Conservation (phyloP, 1,284 basidiomycete species). For the Leccinum griseonigrum region DNA sequence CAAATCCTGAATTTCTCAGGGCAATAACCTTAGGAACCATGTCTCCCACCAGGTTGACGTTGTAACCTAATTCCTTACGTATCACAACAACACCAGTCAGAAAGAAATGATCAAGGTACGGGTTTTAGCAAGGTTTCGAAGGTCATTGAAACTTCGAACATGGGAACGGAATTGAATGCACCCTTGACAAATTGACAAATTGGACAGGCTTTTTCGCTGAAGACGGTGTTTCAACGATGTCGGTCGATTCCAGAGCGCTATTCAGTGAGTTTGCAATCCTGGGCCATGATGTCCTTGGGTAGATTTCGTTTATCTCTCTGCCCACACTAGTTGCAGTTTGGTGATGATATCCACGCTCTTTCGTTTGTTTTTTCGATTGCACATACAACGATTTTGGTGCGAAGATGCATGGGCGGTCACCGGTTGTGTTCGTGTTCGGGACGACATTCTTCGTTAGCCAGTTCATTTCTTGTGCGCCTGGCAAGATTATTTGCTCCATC, state of each 20-base stretch:
- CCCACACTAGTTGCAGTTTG: background rate
- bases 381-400: background rate
- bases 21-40: too few species aligned
- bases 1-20: too few species aligned
- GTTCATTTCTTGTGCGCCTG: background rate
- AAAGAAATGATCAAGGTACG: too few species aligned
- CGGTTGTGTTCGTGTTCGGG: background rate
- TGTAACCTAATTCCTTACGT: background rate
- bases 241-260: background rate
- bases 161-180: background rate
- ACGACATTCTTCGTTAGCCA: background rate
- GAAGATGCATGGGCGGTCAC: constrained; percentile 13
- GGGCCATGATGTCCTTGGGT: background rate
- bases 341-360: background rate
- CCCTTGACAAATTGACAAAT: background rate
- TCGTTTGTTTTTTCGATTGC: background rate
- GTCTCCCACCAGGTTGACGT: too few species aligned
- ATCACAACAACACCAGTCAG: background rate
- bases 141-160: background rate
- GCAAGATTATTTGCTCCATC: background rate
- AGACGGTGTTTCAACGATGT: background rate
- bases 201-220: background rate
- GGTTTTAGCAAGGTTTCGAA: background rate
- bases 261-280: background rate
- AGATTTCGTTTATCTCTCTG: too few species aligned